Base-by-base conservation (phyloP, 805 yeast genomes). In the Lachancea cidri region DNA sequence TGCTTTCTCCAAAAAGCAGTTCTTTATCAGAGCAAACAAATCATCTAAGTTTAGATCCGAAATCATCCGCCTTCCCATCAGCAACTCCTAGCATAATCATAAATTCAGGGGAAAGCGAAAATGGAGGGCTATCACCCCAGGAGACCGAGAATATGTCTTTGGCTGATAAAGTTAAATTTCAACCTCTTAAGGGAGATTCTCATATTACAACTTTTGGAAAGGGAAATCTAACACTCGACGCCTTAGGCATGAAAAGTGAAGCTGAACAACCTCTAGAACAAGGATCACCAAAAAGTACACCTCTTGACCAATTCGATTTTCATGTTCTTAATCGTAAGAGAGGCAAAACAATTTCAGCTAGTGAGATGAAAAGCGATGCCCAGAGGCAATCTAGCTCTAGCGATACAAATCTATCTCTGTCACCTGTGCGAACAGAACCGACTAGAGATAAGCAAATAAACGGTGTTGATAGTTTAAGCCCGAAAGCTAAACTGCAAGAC, bases 161-260 rank as follows among this genome's bases (percentile, higher is more conserved):
- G 8, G 40, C 52, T 4, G 51, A 50, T 24, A 57, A 52, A 32
- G 62, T 58, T 4, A 54, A 57, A 37, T 58, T 60, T 31, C 50
- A 56, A 41, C 52, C 51, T 65, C 69, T 55, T 64, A 67, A 45
- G 64, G 74, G 7, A 48, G 74, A 13, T 50, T 72, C 45, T 66
- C 72, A 38, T 66, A 54, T 77, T 11, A 66, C 72, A 20, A 69
- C 82, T 0, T 53, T 78, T 52, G 84, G 84, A 3, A 64, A 65
- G 35, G 84, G 84, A 2, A 72, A 74, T 42, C 60, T 78, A 30
- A 64, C 70, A 0, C 57, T 74, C 19, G 70, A 66, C 36, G 68
- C 53, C 5, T 49, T 64, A 24, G 53, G 46, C 1, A 47, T 14
- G 17, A 17, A 19, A 4, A 14, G 24, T 14, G 11, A 27, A 13